phyloP scores from a whole-genome alignment of 1,284 basidiomycete genomes.

The Mycocalia duriaeana region DNA sequence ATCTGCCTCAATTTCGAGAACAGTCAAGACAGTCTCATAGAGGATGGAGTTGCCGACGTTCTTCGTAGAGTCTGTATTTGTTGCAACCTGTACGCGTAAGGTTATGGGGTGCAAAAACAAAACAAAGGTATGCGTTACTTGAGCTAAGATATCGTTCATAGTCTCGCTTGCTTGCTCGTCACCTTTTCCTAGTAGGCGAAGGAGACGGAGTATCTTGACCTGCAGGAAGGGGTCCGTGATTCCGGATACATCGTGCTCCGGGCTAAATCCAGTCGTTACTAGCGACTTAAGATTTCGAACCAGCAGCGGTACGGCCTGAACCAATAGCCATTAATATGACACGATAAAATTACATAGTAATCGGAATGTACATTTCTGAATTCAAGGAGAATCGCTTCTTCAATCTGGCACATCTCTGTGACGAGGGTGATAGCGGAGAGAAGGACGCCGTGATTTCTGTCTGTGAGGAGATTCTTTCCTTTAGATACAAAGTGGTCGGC shows the following conservation, averaged over 20 bases:
- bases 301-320: slow-evolving; percentile 84
- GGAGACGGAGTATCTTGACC: slow-evolving; percentile 92
- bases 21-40: slow-evolving; percentile 96
- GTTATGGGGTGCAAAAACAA: background rate
- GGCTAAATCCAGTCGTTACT: slow-evolving; percentile 95
- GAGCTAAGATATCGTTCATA: slow-evolving; percentile 98
- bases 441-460: slow-evolving; percentile 96
- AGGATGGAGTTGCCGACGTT: slow-evolving; percentile 98
- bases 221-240: slow-evolving; percentile 99
- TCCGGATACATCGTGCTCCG: slow-evolving; percentile 98
- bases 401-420: slow-evolving; percentile 88
- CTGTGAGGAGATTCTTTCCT: slow-evolving; percentile 87
- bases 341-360: slow-evolving; percentile 16
- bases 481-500: slow-evolving; percentile 89
- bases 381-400: slow-evolving; percentile 71
- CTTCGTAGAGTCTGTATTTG: slow-evolving; percentile 96
- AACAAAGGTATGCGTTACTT: slow-evolving; percentile 44
- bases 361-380: slow-evolving; percentile 89
- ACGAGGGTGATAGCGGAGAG: slow-evolving; percentile 92
- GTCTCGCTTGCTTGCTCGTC: slow-evolving; percentile 87
- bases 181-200: slow-evolving; percentile 84
- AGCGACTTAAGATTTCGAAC: slow-evolving; percentile 95
- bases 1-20: slow-evolving; percentile 98
- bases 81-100: slow-evolving; percentile 91
- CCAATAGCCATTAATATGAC: slow-evolving; percentile 1